Base-by-base conservation (phyloP, 1,284 basidiomycete genomes). In the Apiotrichum brassicae region DNA sequence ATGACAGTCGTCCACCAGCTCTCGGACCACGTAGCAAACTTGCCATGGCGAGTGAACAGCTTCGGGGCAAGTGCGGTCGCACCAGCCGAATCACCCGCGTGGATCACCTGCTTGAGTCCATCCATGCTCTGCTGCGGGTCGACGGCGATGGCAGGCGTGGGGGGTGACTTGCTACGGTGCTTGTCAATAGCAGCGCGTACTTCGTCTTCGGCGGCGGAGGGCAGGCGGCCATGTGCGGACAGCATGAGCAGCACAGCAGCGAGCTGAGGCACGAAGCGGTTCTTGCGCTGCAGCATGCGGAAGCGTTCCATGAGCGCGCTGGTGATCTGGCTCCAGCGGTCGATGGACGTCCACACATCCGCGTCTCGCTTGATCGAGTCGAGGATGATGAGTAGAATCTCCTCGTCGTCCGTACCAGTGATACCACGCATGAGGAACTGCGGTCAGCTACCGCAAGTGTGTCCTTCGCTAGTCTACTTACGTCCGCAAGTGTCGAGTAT, bases 301-400 rank as follows among this genome's bases (percentile, higher is more conserved):
- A 66, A 62, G 20, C 64, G 56, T 30, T 64, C 60, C 48, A 72
- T 57, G 23, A 70, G 50, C 5, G 63, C 66, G 32, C 64, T 57
- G 7, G 61, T 59, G 25, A 72, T 51, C 30, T 60, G 53, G 6
- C 47, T 54, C 68, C 68, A 70, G 9, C 65, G 59, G 50, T 72
- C 70, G 47, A 67, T 69, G 1, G 67, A 62, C 2, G 70, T 72
- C 68, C 68, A 72, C 3, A 63, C 57, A 43, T 70, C 68, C 11
- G 64, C 70, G 36, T 66, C 64, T 12, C 70, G 60, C 40, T 57
- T 55, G 14, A 70, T 51, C 14, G 58, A 62, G 44, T 72, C 68
- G 24, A 70, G 53, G 20, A 63, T 61, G 38, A 68, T 54, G 20
- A 60, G 49, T 13, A 72, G 53, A 11, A 70, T 63, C 40, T 67